Base-by-base conservation (phyloP, 441 rosid species). In the Hura crepitans region DNA sequence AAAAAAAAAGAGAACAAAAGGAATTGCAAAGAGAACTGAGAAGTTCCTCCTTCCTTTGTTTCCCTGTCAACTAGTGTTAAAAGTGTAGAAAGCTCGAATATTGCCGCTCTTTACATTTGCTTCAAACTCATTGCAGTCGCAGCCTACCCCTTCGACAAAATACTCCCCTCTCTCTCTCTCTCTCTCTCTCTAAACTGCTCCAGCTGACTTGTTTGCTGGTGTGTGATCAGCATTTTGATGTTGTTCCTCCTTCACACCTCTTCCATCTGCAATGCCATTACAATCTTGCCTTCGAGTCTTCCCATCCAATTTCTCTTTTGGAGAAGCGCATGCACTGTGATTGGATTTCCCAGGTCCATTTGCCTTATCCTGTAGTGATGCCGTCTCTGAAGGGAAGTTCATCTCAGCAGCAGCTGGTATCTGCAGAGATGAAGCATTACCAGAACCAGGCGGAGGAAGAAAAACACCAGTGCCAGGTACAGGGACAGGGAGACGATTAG, bases 401-500 rank as follows among this genome's bases (percentile, higher is more conserved):
- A 55, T 10, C 53, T 78, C 84, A 10, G 73, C 25, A 27, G 80
- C 72, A 69, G 65, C 31, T 15, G 79, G 57, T 28, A 67, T 42
- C 70, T 76, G 83, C 12, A 83, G 77, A 53, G 88, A 69, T 43
- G 82, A 60, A 37, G 81, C 79, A 66, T 68, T 74, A n/a, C 85
- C 88, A 3, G 86, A 77, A 66, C 89, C 86, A 2, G 79, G 65
- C 5, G 81, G 74, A 82, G 99, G 99, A 74, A 95, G 91, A 85
- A 92, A 95, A 64, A 95, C 99, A 62, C 99, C 97, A 0, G 99
- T 95, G 18, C 97, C 99, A 20, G 93, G 81, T 31, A 51, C 70
- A 23, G 67, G 89, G 60, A 81, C 75, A 58, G 85, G 86, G 68
- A 82, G 79, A 45, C 89, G 86, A 56, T 87, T 85, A 60, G 90